Percentiles rank a stretch among this genome's conserved stretches.
These are phyloP conservation scores for Xylaria castorea DNA, from an alignment of 495 filamentous ascomycete species.

Conservation along the genomic window DNA sequence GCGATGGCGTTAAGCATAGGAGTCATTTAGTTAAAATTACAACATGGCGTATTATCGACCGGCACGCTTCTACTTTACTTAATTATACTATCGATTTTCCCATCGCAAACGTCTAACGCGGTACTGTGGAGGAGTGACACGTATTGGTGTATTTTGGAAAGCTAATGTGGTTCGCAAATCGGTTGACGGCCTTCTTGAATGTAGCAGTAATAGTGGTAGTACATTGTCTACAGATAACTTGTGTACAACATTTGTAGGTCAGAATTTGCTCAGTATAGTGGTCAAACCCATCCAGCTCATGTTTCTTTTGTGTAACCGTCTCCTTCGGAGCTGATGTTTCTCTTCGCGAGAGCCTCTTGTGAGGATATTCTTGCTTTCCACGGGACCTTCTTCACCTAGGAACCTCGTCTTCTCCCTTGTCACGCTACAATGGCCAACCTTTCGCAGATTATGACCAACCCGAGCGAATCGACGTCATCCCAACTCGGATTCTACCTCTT, in stretches of 20 bases:
- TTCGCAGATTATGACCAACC: background rate
- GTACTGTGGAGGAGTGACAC: background rate
- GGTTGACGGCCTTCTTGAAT: background rate
- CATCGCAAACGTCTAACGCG: too few relatives aligned
- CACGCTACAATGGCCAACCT: background rate
- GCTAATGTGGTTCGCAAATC: background rate
- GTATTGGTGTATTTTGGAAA: background rate
- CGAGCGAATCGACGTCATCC: background rate
- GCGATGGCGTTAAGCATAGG: background rate
- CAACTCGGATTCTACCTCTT: conserved; percentile 26
- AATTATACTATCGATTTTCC: too few relatives aligned
- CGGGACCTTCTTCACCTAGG: background rate
- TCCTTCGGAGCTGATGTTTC: background rate
- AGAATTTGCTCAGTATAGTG: background rate
- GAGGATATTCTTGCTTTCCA: background rate
- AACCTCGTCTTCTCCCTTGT: background rate
- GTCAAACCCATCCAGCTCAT: background rate
- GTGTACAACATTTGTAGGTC: conserved; percentile 28
- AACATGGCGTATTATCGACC: background rate
- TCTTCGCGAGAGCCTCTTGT: background rate
- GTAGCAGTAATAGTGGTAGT: conserved; percentile 22
- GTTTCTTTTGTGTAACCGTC: background rate
- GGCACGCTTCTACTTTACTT: background rate
- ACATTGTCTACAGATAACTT: conserved; percentile 29
- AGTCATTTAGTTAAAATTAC: background rate